A percentile compares a stretch with the other conserved stretches of the same genome.
Conservation (phyloP, 2,329 filamentous ascomycete genomes). For the Alternaria ventricosa region DNA sequence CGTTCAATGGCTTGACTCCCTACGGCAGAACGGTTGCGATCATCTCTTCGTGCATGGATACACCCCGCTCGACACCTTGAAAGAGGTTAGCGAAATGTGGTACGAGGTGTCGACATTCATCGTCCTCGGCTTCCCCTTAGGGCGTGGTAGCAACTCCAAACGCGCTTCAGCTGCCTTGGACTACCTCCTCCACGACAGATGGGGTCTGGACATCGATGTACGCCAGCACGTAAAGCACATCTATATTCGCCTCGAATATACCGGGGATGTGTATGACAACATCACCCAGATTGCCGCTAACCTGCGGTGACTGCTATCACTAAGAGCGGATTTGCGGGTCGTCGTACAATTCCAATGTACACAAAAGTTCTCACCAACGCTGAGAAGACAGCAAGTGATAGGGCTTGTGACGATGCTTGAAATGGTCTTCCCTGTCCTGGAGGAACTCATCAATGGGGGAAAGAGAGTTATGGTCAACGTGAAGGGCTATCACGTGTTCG, state of each 20-base stretch:
- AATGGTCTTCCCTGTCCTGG: neutral
- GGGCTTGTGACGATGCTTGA: neutral
- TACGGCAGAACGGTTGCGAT: neutral
- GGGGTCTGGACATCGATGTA: neutral
- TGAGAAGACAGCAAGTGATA: fast-evolving
- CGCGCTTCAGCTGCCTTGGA: neutral
- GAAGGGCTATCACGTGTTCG: neutral
- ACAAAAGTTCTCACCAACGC: fast-evolving
- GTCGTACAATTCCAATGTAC: neutral
- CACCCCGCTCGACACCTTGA: neutral
- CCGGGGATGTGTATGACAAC: neutral
- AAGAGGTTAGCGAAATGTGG: neutral
- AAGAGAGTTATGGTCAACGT: neutral
- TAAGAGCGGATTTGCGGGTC: neutral
- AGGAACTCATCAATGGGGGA: neutral
- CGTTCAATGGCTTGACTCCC: neutral
- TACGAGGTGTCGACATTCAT: neutral
- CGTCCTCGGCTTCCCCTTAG: neutral
- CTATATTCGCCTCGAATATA: neutral
- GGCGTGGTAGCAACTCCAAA: neutral
- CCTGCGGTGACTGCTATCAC: neutral
- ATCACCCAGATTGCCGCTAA: neutral
- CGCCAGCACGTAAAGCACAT: neutral
- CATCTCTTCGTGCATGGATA: neutral
- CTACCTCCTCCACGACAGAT: fast-evolving